Conservation (phyloP, 2,329 filamentous ascomycete genomes). For the Paracoccidioides lutzii region DNA sequence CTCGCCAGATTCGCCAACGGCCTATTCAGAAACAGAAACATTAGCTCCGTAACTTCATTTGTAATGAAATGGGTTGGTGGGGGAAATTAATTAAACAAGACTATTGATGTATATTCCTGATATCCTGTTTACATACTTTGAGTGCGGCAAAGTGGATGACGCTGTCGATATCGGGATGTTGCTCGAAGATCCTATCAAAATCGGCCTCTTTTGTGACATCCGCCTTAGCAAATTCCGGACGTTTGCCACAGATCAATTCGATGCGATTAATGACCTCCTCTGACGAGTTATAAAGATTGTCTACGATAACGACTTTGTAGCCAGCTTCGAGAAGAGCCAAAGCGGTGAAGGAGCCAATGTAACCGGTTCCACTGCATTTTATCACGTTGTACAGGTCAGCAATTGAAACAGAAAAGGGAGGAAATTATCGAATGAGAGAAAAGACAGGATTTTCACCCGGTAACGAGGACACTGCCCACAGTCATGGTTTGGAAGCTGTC, state of each 20-base stretch:
- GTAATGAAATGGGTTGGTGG: no score
- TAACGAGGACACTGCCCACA: slow-evolving; percentile 78
- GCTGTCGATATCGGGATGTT: slow-evolving; percentile 87
- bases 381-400: slow-evolving; percentile 15
- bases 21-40: slow-evolving; percentile 38
- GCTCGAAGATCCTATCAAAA: slow-evolving; percentile 75
- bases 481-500: slow-evolving; percentile 43
- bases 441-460: slow-evolving; percentile 53
- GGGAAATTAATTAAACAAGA: no score
- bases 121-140: slow-evolving; percentile 50
- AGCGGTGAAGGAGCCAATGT: slow-evolving; percentile 95
- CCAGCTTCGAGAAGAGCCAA: slow-evolving; percentile 83
- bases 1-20: slow-evolving; percentile 87
- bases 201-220: slow-evolving; percentile 79
- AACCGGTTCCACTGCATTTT: slow-evolving; percentile 71
- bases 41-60: background rate
- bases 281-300: slow-evolving; percentile 96
- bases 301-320: slow-evolving; percentile 92
- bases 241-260: slow-evolving; percentile 81
- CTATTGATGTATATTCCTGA: background rate
- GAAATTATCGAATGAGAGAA: slow-evolving; percentile 2
- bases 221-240: slow-evolving; percentile 68
- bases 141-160: slow-evolving; percentile 98
- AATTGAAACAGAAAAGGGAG: slow-evolving; percentile 15
- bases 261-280: slow-evolving; percentile 86